phyloP scores from a whole-genome alignment of 2,329 filamentous ascomycete species.

The Dactylellina haptotyla region DNA sequence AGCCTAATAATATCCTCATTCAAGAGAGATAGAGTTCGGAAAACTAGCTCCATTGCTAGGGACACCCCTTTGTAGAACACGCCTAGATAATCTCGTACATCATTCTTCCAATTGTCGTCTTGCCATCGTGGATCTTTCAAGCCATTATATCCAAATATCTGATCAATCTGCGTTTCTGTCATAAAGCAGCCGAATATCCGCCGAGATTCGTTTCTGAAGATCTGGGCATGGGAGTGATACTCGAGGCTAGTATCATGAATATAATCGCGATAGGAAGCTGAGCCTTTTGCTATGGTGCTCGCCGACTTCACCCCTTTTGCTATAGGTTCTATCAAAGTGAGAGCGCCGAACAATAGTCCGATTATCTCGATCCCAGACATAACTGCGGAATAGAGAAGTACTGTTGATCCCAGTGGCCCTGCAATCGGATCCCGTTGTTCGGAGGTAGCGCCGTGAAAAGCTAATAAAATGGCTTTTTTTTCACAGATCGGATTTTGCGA shows the following conservation, averaged over 20 bases:
- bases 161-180: conserved; percentile 2
- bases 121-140: background rate
- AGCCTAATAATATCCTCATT: conserved; percentile 5
- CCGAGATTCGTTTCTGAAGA: conserved; percentile 15
- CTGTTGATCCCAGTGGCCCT: too few relatives aligned
- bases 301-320: conserved; percentile 12
- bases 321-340: conserved; percentile 6
- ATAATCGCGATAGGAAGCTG: conserved; percentile 6
- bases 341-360: conserved; percentile 2
- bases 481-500: too few relatives aligned
- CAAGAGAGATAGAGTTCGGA: background rate
- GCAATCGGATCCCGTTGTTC: background rate
- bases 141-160: conserved; percentile 1
- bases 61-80: background rate
- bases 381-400: too few relatives aligned
- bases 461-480: too few relatives aligned
- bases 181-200: conserved; percentile 9
- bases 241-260: conserved; percentile 2
- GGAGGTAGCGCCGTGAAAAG: background rate
- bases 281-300: background rate
- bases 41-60: background rate
- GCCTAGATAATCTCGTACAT: background rate
- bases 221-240: background rate
- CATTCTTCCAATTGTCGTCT: conserved; percentile 3
- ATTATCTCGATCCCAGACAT: conserved; percentile 16